phyloP scores from a whole-genome alignment of 2,329 filamentous ascomycete genomes.

The Trichoderma asperellum region DNA sequence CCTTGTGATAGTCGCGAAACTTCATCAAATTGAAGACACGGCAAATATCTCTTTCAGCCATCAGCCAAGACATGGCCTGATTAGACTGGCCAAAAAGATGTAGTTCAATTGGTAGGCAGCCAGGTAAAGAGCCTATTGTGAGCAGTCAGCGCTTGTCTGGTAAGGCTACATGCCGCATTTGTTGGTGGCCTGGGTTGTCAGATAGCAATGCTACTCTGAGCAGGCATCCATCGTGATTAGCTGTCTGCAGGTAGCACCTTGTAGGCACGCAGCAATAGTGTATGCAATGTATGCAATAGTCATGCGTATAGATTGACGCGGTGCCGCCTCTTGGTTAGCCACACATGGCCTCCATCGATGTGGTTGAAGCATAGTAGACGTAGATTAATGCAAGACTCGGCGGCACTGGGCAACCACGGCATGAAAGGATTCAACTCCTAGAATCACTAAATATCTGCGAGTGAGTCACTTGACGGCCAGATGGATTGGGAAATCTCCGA shows the following conservation, averaged over 20 bases:
- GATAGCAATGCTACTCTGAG: neutral
- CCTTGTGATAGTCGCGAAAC: neutral
- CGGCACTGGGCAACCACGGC: neutral
- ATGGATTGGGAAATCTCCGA: constrained; percentile 14
- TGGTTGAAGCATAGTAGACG: neutral
- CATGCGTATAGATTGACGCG: neutral
- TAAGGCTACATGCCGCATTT: neutral
- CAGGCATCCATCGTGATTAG: neutral
- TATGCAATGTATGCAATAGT: neutral
- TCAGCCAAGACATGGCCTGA: neutral
- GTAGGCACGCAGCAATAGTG: neutral
- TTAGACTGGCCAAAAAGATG: neutral
- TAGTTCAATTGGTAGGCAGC: neutral
- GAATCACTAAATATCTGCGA: neutral
- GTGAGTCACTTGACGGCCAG: constrained; percentile 14
- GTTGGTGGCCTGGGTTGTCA: neutral
- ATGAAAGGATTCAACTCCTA: neutral
- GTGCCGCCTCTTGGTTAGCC: neutral
- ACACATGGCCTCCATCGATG: neutral
- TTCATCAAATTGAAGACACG: neutral
- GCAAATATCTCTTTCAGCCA: neutral
- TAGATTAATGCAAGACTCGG: neutral
- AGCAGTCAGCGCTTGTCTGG: neutral
- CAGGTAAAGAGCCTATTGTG: neutral
- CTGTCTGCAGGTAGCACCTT: neutral